Conservation (phyloP, 2,329 filamentous ascomycete species). For the Phoma sp. region DNA sequence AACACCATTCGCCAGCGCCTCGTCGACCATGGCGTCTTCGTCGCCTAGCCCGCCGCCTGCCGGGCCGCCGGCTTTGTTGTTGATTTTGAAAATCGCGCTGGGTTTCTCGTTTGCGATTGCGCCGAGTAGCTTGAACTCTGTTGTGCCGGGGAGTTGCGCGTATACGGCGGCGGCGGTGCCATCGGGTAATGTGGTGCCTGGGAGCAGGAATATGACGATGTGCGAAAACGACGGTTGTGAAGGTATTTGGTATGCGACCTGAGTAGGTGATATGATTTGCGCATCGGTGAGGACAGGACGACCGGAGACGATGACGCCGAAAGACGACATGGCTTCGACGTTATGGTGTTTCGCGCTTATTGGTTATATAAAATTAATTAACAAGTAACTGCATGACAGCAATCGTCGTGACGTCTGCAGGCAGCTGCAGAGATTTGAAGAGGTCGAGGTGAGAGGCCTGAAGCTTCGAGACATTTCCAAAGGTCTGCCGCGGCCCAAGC, state of each 20-base stretch:
- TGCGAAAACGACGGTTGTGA: slow-evolving; percentile 67
- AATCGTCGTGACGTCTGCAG: neutral
- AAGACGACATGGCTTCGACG: slow-evolving; percentile 54
- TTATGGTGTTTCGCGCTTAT: neutral
- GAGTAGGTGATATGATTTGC: slow-evolving; percentile 61
- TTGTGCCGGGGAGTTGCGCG: slow-evolving; percentile 69
- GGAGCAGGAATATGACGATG: slow-evolving; percentile 87
- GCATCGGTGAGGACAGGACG: slow-evolving; percentile 66
- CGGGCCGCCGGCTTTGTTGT: slow-evolving; percentile 38
- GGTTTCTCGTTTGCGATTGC: slow-evolving; percentile 90
- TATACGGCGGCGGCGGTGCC: slow-evolving; percentile 89
- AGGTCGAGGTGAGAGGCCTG: slow-evolving; percentile 1
- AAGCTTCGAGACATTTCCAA: slow-evolving; percentile 18
- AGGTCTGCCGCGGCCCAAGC: slow-evolving; percentile 7
- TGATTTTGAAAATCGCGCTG: slow-evolving; percentile 86
- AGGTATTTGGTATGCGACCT: slow-evolving; percentile 73
- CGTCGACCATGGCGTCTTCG: slow-evolving; percentile 58
- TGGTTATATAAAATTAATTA: neutral
- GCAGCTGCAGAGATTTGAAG: neutral
- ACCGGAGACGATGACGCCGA: slow-evolving; percentile 66
- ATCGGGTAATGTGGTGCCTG: slow-evolving; percentile 73
- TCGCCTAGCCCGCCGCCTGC: slow-evolving; percentile 47
- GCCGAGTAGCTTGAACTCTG: slow-evolving; percentile 82
- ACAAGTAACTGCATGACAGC: neutral
- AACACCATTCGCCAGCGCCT: slow-evolving; percentile 32